phyloP scores from a whole-genome alignment of 2,329 filamentous ascomycete species.

The Aspergillus tubingensis region DNA sequence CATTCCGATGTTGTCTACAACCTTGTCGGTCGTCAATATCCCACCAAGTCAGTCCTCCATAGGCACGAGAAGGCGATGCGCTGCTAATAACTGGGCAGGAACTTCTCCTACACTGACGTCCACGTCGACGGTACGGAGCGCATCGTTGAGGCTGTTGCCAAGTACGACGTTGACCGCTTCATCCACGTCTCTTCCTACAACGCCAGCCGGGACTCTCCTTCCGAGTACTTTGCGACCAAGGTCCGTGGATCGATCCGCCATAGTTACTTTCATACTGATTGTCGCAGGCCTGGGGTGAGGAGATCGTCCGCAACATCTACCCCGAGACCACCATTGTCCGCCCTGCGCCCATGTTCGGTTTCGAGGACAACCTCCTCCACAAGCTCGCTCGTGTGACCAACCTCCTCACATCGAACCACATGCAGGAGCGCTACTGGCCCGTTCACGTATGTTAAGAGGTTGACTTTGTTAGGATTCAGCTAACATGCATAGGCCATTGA shows the following conservation, averaged over 20 bases:
- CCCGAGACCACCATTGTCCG: slow-evolving; percentile 96
- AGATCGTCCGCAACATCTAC: slow-evolving; percentile 82
- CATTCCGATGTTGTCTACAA: slow-evolving; percentile 99
- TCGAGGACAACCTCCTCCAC: slow-evolving; percentile 88
- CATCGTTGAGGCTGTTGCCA: slow-evolving; percentile 90
- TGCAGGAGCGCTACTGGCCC: slow-evolving; percentile 87
- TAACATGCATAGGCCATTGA: slow-evolving; percentile 69
- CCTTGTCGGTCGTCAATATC: slow-evolving; percentile 88
- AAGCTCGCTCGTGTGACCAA: slow-evolving; percentile 79
- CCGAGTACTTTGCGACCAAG: slow-evolving; percentile 92
- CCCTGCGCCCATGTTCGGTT: slow-evolving; percentile 90
- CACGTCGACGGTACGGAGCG: slow-evolving; percentile 90
- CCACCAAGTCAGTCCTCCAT: slow-evolving; percentile 74
- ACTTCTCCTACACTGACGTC: slow-evolving; percentile 90
- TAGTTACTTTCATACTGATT: slow-evolving; percentile 16
- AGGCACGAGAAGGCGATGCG: background rate
- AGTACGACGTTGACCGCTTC: slow-evolving; percentile 96
- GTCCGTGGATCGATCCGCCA: slow-evolving; percentile 41
- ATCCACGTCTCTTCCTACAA: slow-evolving; percentile 97
- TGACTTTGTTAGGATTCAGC: slow-evolving; percentile 12
- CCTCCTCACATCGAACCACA: slow-evolving; percentile 85
- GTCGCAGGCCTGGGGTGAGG: slow-evolving; percentile 71
- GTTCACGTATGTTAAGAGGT: slow-evolving; percentile 68
- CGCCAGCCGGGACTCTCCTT: slow-evolving; percentile 74
- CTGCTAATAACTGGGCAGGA: slow-evolving; percentile 60